Evolutionary conservation across 2,329 filamentous ascomycete genomes (phyloP).

Genomic region (Reticulascus tulasneorum): DNA sequence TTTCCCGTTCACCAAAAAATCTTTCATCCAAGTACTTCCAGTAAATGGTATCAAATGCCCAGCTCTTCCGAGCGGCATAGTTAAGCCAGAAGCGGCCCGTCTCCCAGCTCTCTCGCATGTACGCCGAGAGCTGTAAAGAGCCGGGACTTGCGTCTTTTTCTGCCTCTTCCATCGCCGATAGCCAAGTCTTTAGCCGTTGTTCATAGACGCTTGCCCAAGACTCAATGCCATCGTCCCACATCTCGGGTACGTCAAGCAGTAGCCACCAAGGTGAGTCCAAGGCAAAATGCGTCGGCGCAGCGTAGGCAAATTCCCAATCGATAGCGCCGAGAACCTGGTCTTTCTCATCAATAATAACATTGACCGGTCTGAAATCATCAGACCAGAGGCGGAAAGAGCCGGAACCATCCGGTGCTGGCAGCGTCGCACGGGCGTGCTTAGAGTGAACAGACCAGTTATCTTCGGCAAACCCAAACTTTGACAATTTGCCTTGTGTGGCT

Average conservation of each 20-base stretch:
- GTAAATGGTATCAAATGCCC: conserved; percentile 31
- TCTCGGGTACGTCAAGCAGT: conserved; percentile 25
- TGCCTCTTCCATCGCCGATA: background rate
- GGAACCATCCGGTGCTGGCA: background rate
- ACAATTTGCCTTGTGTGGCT: background rate
- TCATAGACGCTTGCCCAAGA: conserved; percentile 28
- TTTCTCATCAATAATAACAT: conserved; percentile 26
- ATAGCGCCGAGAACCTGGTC: conserved; percentile 27
- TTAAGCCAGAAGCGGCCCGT: conserved; percentile 26
- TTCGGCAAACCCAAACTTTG: background rate
- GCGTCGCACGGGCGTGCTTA: background rate
- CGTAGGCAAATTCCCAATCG: conserved; percentile 37
- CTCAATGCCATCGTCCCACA: conserved; percentile 24
- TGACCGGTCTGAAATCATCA: conserved; percentile 27
- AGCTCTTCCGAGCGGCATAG: conserved; percentile 31
- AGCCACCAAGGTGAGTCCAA: conserved; percentile 34
- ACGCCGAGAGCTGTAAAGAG: background rate
- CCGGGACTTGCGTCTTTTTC: background rate
- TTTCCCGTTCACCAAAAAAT: conserved; percentile 25
- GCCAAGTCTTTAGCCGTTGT: conserved; percentile 25
- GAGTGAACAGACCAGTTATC: conserved; percentile 2
- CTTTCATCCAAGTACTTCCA: conserved; percentile 30
- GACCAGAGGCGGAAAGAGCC: conserved; percentile 24
- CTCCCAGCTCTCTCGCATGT: conserved; percentile 32
- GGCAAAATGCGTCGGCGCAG: conserved; percentile 26